A percentile compares a stretch with the other conserved stretches of the same genome.
These are phyloP conservation scores for Tetrahymena malaccensis DNA, from an alignment of 73 alveolate genomes.

Conservation along the genomic window DNA sequence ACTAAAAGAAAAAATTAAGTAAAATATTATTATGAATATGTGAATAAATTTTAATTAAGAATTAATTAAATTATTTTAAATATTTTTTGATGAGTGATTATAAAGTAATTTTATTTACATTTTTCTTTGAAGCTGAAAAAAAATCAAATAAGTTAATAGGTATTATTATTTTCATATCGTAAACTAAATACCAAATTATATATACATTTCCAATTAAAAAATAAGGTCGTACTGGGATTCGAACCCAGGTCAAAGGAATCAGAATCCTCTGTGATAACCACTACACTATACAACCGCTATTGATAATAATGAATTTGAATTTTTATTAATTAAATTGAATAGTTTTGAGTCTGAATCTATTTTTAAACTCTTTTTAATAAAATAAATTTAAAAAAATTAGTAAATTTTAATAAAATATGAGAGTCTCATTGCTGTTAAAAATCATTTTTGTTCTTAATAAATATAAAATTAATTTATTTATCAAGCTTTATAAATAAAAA, in stretches of 20 bases:
- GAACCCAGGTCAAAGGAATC: slow-evolving; percentile 81
- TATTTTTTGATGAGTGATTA: no score
- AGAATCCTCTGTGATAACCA: slow-evolving; percentile 82
- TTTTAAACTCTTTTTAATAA: neutral
- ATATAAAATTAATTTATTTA: neutral
- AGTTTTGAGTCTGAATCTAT: neutral
- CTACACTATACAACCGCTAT: slow-evolving; percentile 67
- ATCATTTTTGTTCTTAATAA: neutral
- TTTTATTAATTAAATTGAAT: neutral
- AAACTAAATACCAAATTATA: no score
- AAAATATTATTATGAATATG: no score
- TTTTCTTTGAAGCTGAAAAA: no score
- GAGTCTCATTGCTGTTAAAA: neutral
- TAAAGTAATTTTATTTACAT: no score
- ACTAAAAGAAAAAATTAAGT: no score
- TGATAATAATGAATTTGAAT: neutral
- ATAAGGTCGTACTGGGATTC: slow-evolving; percentile 78
- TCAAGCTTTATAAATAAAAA: slow-evolving; percentile 5
- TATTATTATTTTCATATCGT: no score
- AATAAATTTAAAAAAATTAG: no score
- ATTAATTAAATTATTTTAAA: no score
- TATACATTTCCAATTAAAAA: neutral
- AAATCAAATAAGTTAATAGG: no score
- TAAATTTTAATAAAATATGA: no score
- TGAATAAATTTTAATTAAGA: no score